A percentile compares a stretch with the other conserved stretches of the same genome.
phyloP scores from a whole-genome alignment of 2,329 filamentous ascomycete genomes.

The Rhinocladiella mackenziei region DNA sequence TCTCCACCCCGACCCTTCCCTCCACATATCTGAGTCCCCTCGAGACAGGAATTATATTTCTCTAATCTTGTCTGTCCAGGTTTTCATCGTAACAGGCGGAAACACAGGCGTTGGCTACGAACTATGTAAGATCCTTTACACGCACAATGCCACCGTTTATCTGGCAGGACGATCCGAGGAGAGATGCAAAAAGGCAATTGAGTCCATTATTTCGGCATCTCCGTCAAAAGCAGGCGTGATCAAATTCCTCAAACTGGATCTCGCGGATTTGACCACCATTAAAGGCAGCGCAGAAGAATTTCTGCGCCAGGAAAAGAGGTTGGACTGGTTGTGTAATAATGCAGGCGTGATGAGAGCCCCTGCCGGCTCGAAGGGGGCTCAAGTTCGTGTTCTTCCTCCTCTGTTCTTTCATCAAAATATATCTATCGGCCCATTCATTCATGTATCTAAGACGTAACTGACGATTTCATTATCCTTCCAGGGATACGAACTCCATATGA shows the following conservation, averaged over 20 bases:
- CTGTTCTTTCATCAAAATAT: too few species aligned
- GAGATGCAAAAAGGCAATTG: constrained; percentile 11
- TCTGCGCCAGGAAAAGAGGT: not conserved
- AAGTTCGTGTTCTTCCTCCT: too few species aligned
- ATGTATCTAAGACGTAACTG: too few species aligned
- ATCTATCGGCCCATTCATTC: too few species aligned
- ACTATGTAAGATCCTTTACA: constrained; percentile 52
- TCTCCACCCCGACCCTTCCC: not conserved
- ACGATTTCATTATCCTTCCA: too few species aligned
- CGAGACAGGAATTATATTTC: not conserved
- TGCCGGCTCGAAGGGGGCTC: constrained; percentile 27
- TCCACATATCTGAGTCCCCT: too few species aligned
- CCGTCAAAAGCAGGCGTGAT: constrained; percentile 18
- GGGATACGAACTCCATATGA: constrained; percentile 38
- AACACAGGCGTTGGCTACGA: constrained; percentile 45
- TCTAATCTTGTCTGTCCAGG: constrained; percentile 19
- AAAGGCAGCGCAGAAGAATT: constrained; percentile 35
- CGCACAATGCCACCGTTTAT: constrained; percentile 46
- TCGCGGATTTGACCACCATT: constrained; percentile 43
- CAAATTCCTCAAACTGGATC: constrained; percentile 39
- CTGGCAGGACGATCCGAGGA: constrained; percentile 11
- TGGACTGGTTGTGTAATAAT: not conserved
- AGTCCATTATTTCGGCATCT: not conserved
- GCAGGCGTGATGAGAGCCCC: constrained; percentile 27
- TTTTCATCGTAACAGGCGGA: constrained; percentile 44